Evolutionary conservation across 495 filamentous ascomycete genomes (phyloP), one percentile per base, ranked within the genome.

Genomic region (Aspergillus olivimuriae): DNA sequence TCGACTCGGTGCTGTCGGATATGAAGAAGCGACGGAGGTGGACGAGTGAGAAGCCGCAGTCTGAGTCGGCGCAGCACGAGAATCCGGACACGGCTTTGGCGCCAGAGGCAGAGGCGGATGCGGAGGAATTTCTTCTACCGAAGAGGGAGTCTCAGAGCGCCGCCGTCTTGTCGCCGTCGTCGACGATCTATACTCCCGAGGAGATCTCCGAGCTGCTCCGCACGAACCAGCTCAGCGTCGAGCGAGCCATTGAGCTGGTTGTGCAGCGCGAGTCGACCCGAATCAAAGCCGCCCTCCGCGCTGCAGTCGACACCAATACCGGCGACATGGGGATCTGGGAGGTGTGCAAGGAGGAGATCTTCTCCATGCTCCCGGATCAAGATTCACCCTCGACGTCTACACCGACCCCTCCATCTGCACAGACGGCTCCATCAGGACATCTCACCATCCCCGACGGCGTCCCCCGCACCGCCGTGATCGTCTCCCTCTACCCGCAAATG

Each of bases 251-350:
- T 18, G 46, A 56, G 12, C 17, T 59, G 11, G 50, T 69, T 3
- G 49, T 65, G 0, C 16, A 55, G 8, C 55, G 59, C 15, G 68
- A 72, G 46, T 42, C 43, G 2, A 21, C 23, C 10, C 59, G 53
- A 40, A 63, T 59, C 30, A 61, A 57, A 35, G 26, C 28, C 6
- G 50, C 52, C 16, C 48, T 58, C 34, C 62, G 44, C 46, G 53
- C 39, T 37, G 61, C 57, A 5, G 39, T 70, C 9, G 44, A 63
- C 10, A 53, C 57, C 5, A 77, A 78, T 7, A 58, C 65, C 36
- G 80, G 78, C 0, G 88, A 92, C 45, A 60, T 75, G 14, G 77
- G 79, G 19, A 56, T 94, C 7, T 94, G 87, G 89, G 63, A 76
- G 3, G 63, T 87, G 0, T 72, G 92, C 47, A 75, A 86, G 44